Evolutionary conservation across 352 stramenopile species (phyloP).

Genomic region (Phytophthora brassicae): DNA sequence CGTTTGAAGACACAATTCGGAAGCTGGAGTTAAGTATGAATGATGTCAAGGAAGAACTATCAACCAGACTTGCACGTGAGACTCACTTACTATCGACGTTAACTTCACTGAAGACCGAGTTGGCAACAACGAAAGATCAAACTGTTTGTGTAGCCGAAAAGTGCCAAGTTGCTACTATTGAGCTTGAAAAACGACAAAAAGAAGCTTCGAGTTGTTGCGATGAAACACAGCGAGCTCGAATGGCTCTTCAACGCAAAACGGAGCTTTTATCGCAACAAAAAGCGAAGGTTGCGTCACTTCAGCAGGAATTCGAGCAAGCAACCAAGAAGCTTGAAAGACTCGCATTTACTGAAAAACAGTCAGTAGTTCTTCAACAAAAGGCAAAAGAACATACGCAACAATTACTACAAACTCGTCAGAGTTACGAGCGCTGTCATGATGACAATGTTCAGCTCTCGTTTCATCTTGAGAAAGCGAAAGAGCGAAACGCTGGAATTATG

Average conservation of each 20-base stretch:
- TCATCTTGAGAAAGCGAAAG: constrained; percentile 40
- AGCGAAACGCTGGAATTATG: constrained; percentile 22
- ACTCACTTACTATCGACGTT: constrained; percentile 27
- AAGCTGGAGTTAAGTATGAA: constrained; percentile 45
- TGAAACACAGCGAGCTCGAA: constrained; percentile 36
- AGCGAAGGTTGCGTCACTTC: constrained; percentile 24
- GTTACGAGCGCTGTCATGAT: constrained; percentile 29
- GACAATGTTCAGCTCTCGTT: constrained; percentile 41
- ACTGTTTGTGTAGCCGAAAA: constrained; percentile 34
- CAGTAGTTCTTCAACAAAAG: constrained; percentile 32
- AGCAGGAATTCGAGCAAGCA: constrained; percentile 32
- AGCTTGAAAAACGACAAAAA: constrained; percentile 36
- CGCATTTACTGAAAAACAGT: constrained; percentile 29
- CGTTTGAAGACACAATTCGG: constrained; percentile 47
- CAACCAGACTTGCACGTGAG: constrained; percentile 35
- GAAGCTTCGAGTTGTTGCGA: constrained; percentile 20
- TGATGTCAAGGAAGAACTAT: constrained; percentile 38
- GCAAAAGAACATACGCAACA: constrained; percentile 43
- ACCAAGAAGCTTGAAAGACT: constrained; percentile 30
- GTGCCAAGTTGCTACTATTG: constrained; percentile 28
- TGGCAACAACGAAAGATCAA: constrained; percentile 35
- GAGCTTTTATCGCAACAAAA: constrained; percentile 53
- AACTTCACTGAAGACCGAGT: constrained; percentile 29
- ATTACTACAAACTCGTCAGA: constrained; percentile 38
- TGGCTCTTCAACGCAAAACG: constrained; percentile 49